Base-by-base conservation (phyloP, 768 basidiomycete species). In the Leccinum sublutescens region DNA sequence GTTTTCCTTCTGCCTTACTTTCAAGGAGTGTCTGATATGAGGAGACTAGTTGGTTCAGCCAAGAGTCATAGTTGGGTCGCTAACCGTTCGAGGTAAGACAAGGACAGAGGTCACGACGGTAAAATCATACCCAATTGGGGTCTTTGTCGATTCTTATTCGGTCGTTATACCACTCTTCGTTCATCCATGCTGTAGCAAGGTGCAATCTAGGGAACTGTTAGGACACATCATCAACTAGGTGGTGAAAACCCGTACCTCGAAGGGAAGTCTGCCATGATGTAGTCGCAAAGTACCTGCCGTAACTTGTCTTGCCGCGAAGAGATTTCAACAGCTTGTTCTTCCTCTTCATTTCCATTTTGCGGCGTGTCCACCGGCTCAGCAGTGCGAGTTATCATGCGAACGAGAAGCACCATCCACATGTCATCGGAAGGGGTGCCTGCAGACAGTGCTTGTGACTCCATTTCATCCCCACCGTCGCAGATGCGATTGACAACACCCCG, bases 141-240 rank as follows among this genome's bases (percentile, higher is more conserved):
- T 84, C 83, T 59, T 77, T 72, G 43, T 75, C 75, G 1, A 71
- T 72, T 63, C 84, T 82, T 76, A 92, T 81, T 70, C 82, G 85
- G 68, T 93, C 93, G 64, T 95, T 95, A 66, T 93, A 96, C 97
- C 97, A 99, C 74, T 99, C 97, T 74, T 99, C 97, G 70, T 98
- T 98, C 85, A 99, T 91, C 97, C 97, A 99, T n/a, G 91, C 82
- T 2, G 89, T 89, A 11, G 96, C 97, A 17, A 98, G 82, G 52
- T 88, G 90, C 64, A 92, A 79, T 68, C 97, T 97, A 63, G 48
- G 5, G 25, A 10, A 38, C 5, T 25, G 48, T 66, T 6, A 65
- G 57, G 51, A 29, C 25, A 12, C n/a, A 43, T 29, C n/a, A 55
- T 17, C 43, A 9, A 47, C 21, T 23, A 19, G 57, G 43, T 5